Base-by-base conservation (phyloP, 2,329 filamentous ascomycete genomes). In the Colletotrichum siamense region DNA sequence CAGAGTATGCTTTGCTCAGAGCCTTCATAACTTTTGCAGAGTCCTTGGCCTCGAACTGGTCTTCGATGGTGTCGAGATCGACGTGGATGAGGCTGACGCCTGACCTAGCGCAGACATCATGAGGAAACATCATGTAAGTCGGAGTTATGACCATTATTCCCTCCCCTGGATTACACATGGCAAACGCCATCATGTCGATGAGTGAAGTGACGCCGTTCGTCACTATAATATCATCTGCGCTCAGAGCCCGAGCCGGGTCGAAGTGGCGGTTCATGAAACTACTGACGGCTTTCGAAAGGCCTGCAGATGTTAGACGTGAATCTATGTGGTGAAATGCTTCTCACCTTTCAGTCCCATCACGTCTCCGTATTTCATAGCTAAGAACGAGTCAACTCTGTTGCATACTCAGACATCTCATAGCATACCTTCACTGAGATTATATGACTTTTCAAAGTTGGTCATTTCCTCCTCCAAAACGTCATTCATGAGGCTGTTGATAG, bases 81-180 rank as follows among this genome's bases (percentile, higher is more conserved):
- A 68, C 69, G 5, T 44, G 32, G 34, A 75, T 55, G 6, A 67
- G 63, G 9, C 12, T 34, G 16, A 68, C 62, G 30, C 32, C 55
- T n/a, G 57, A 13, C 12, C 64, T 71, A 15, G 69, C 55, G 24
- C 34, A 39, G 34, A 73, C 26, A 16, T 76, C 63, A 26, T 34
- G 49, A 8, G 49, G 63, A n/a, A 62, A 59, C 70, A 73, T 76
- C 26, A 61, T 65, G 36, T 52, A 73, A 28, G 64, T 74, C 8
- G 70, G 71, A 9, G 65, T 76, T 8, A 69, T n/a, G 49, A 62
- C 30, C 24, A 67, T 36, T 28, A 70, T 59, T 9, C 34, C 74
- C 22, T 74, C 71, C 13, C 69, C 61, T 13, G 57, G 49, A 26
- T 76, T 66, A 34, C 74, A 73, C 44, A 62, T 28, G n/a, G n/a